Base-by-base conservation (phyloP, 2,329 filamentous ascomycete species). In the Diaporthe nobilis region DNA sequence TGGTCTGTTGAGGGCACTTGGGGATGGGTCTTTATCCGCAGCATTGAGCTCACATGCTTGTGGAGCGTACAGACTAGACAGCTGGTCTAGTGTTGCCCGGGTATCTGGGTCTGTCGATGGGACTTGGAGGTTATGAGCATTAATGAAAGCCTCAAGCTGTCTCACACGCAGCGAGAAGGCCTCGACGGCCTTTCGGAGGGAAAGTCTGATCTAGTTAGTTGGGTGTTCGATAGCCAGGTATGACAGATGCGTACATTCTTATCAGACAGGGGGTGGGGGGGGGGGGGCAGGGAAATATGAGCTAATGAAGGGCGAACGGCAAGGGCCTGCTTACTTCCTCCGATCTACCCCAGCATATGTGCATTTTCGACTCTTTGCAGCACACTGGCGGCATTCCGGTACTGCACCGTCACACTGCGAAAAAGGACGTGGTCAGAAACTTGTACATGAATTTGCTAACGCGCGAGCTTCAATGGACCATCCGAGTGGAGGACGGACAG, bases 331-430 rank as follows among this genome's bases (percentile, higher is more conserved):
- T 31, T 65, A 65, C 60, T 65, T 65, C 60, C 60, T 65, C 39
- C 60, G 60, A 22, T 65, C 60, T 20, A 65, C 13, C 12, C 60
- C 60, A 47, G 60, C 60, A 47, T 65, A 65, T 42, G 39, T 65
- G 39, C 60, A 65, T 10, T 20, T 42, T 5, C 60, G 39, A 10
- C 22, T 47, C 39, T 65, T 65, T 4, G 13, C 9, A 3, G 60
- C 25, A 31, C 39, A 65, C 17, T 65, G 39, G 15, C 39, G 60
- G 7, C 60, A 65, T 47, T 65, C 58, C 10, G 60, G 60, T 1
- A 42, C 39, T 17, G 60, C 60, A 3, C 60, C 60, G 15, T 65
- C 60, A 44, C 60, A 65, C 60, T 65, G 60, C n/a, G 0, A 7
- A 20, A 7, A 20, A 28, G 22, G 55, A 44, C 8, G 3, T 10